Evolutionary conservation across 495 filamentous ascomycete species (phyloP).

Genomic region (Neurospora sp.): DNA sequence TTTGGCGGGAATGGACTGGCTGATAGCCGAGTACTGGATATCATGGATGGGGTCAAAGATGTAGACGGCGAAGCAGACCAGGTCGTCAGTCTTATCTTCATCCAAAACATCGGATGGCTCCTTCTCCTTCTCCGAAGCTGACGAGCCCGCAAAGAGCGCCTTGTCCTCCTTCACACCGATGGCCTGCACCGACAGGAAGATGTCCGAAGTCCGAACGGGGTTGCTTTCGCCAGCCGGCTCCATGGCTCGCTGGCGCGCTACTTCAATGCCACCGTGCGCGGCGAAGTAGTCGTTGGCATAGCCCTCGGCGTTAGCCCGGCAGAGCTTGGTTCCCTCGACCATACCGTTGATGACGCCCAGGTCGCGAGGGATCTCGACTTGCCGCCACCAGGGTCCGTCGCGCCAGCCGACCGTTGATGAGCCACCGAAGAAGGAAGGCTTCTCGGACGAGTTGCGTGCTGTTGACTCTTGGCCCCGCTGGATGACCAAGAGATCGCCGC

Average conservation of each 20-base stretch:
- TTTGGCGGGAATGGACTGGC: conserved; percentile 70
- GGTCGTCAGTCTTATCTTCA: conserved; percentile 35
- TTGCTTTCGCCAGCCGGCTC: conserved; percentile 70
- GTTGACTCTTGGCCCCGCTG: conserved; percentile 83
- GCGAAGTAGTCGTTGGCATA: conserved; percentile 79
- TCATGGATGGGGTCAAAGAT: conserved; percentile 88
- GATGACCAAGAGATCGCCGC: conserved; percentile 91
- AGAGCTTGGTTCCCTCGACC: conserved; percentile 81
- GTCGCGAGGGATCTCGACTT: conserved; percentile 55
- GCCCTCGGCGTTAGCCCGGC: conserved; percentile 73
- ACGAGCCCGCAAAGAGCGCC: conserved; percentile 53
- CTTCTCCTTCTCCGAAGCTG: conserved; percentile 39
- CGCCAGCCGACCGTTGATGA: conserved; percentile 56
- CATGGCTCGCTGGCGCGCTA: conserved; percentile 65
- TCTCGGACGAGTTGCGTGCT: conserved; percentile 50
- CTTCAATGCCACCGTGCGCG: conserved; percentile 64
- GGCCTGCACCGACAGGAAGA: conserved; percentile 90
- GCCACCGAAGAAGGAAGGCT: conserved; percentile 42
- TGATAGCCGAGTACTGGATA: conserved; percentile 75
- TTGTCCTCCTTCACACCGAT: conserved; percentile 50
- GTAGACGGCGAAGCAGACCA: conserved; percentile 79
- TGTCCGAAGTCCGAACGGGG: conserved; percentile 82
- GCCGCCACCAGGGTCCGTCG: conserved; percentile 94
- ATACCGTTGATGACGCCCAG: conserved; percentile 73
- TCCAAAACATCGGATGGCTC: conserved; percentile 39